Evolutionary conservation across 1,284 basidiomycete genomes (phyloP).

Genomic region (Apiotrichum laibachii): DNA sequence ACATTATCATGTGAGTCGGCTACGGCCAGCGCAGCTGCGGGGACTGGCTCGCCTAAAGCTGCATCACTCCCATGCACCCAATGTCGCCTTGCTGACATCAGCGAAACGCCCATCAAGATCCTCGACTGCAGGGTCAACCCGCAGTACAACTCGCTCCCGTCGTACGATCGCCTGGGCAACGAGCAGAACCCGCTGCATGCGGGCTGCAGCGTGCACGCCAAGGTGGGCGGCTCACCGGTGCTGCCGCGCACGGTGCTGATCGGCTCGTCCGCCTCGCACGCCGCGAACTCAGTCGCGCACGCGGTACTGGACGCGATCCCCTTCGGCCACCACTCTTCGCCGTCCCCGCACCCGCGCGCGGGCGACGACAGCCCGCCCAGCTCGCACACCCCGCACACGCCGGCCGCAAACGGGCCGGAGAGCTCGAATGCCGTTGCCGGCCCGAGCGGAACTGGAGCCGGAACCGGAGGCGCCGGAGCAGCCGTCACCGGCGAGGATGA

Average conservation of each 20-base stretch:
- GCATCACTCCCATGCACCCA: too few relatives aligned
- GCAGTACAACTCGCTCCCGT: constrained; percentile 71
- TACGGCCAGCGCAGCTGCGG: too few relatives aligned
- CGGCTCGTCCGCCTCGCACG: not conserved
- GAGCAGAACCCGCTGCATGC: constrained; percentile 11
- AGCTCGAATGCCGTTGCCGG: too few relatives aligned
- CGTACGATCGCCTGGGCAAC: constrained; percentile 33
- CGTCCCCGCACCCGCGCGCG: not conserved
- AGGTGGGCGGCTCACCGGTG: constrained; percentile 4
- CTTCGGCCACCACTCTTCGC: not conserved
- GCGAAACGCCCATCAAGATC: constrained; percentile 52
- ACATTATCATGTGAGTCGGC: constrained; percentile 71
- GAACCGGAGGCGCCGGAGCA: too few relatives aligned
- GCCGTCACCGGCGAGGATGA: constrained; percentile 31
- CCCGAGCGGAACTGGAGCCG: too few relatives aligned
- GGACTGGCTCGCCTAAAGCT: too few relatives aligned
- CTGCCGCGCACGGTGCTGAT: not conserved
- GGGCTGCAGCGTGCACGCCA: constrained; percentile 40
- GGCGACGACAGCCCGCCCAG: not conserved
- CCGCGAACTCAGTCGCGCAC: constrained; percentile 3
- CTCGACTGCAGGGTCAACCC: constrained; percentile 69
- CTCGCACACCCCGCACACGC: not conserved
- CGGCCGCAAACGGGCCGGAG: too few relatives aligned
- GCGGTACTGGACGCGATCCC: not conserved
- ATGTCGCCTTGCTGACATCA: constrained; percentile 17